These are phyloP conservation scores for Syzygium syzygioides DNA, from an alignment of 441 rosid species.

Conservation along the genomic window DNA sequence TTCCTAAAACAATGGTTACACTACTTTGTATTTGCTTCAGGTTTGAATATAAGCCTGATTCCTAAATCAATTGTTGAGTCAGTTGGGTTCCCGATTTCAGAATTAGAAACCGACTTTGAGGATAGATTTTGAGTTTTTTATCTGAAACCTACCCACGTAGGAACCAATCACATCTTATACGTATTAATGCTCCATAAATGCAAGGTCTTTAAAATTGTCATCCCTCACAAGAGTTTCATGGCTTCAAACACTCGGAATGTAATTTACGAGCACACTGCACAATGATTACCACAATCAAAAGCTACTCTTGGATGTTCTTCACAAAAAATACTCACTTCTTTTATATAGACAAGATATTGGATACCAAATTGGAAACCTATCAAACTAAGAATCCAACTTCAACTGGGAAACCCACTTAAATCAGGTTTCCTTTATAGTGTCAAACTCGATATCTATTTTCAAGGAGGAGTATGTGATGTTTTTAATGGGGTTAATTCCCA, in stretches of 20 bases:
- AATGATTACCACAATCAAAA: neutral
- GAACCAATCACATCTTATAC: neutral
- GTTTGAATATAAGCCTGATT: neutral
- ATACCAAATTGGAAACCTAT: neutral
- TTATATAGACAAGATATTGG: neutral
- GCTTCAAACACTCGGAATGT: neutral
- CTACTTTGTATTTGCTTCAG: neutral
- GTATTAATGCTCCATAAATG: neutral
- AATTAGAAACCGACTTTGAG: neutral
- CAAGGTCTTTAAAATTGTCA: neutral
- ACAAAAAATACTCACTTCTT: too few relatives aligned
- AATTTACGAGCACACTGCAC: neutral
- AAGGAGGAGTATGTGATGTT: neutral
- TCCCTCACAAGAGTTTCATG: neutral
- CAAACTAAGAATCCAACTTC: neutral
- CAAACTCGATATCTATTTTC: neutral
- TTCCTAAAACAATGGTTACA: neutral
- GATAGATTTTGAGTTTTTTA: neutral
- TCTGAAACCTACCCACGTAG: accelerated
- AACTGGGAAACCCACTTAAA: accelerated
- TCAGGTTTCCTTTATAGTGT: accelerated
- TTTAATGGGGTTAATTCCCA: too few relatives aligned
- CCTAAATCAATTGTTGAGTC: accelerated
- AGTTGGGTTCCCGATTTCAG: neutral
- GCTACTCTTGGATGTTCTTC: neutral